Percentiles rank a stretch among this genome's conserved stretches.
Conservation (phyloP, 768 basidiomycete genomes). For the Tulasnella sp. region DNA sequence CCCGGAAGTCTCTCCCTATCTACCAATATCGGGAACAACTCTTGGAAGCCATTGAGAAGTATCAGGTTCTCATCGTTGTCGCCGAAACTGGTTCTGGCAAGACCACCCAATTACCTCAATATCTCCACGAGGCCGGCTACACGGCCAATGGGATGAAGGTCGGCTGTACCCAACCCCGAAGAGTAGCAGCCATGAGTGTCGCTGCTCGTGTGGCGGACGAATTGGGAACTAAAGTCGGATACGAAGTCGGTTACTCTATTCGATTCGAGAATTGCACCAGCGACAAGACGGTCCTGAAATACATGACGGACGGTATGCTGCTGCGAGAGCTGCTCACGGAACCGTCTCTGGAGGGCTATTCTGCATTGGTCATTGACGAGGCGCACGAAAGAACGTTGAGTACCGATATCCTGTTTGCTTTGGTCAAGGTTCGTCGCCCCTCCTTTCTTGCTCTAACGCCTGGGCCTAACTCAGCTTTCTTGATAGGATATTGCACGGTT, state of each 20-base stretch:
- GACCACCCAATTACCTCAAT: slow-evolving; percentile 97
- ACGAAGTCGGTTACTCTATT: slow-evolving; percentile 99
- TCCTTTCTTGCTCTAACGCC: slow-evolving; percentile 29
- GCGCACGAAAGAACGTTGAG: slow-evolving; percentile 96
- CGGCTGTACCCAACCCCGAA: slow-evolving; percentile 95
- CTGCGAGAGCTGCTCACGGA: slow-evolving; percentile 96
- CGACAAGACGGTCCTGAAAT: slow-evolving; percentile 97
- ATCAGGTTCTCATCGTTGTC: slow-evolving; percentile 95
- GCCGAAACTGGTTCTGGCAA: slow-evolving; percentile 99
- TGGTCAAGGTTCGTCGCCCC: slow-evolving; percentile 73
- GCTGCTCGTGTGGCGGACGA: slow-evolving; percentile 99
- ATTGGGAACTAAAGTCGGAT: slow-evolving; percentile 94
- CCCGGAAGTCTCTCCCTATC: slow-evolving; percentile 89
- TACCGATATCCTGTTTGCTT: slow-evolving; percentile 97
- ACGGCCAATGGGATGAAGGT: slow-evolving; percentile 82
- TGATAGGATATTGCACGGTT: slow-evolving; percentile 90
- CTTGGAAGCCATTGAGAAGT: slow-evolving; percentile 79
- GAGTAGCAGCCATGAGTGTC: slow-evolving; percentile 98
- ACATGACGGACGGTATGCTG: slow-evolving; percentile 99
- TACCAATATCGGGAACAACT: slow-evolving; percentile 84
- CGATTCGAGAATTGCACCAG: slow-evolving; percentile 99
- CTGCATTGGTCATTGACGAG: slow-evolving; percentile 95
- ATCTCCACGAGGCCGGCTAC: slow-evolving; percentile 96
- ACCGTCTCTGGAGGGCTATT: slow-evolving; percentile 91
- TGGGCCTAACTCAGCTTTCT: slow-evolving; percentile 35